Evolutionary conservation across 139 green algal species (phyloP), one percentile per base, ranked within the genome.

Genomic region (Picochlorum costavermella): DNA sequence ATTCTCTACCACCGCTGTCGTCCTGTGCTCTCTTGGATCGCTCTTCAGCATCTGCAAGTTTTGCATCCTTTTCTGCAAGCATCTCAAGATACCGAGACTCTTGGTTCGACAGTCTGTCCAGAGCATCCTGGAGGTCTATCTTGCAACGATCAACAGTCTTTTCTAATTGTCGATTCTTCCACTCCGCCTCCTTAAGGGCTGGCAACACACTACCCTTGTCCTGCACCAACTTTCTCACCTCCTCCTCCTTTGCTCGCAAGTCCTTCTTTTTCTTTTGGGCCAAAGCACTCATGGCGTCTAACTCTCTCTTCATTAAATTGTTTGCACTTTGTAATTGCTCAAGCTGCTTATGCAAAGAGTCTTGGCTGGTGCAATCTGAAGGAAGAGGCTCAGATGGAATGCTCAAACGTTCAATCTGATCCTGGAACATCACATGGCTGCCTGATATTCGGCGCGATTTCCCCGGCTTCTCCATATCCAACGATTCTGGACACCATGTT

Each of bases 271-370:
- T 63, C 4, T 59, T 63, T 28, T 79, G 50, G 6, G 79, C 71
- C 25, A 68, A 23, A 13, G 82, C 66, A 33, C 43, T 70, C 37
- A 87, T 57, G 50, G 67, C 51, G 50, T 90, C 76, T 57, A 89
- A 70, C 80, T 90, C 80, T 11, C 61, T 65, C 62, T 85, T 65
- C 79, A 90, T 83, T 5, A 80, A 64, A n/a, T 26, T 60, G 28
- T 84, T 83, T 59, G 83, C 70, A 36, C 72, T 71, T 60, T 84
- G 63, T 51, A 84, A 60, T 37, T 84, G 65, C n/a, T 53, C n/a
- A 23, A 53, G 17, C n/a, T 23, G 16, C 3, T 23, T 20, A 12
- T 63, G 33, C 43, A 90, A 44, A 5, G 71, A 64, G 17, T 70
- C 56, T 43, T 70, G 36, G 37, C 84, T 48, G 31, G 37, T 67